A percentile compares a stretch with the other conserved stretches of the same genome.
Conservation (phyloP, 345 rosid species). For the Moricandia moricandioides region DNA sequence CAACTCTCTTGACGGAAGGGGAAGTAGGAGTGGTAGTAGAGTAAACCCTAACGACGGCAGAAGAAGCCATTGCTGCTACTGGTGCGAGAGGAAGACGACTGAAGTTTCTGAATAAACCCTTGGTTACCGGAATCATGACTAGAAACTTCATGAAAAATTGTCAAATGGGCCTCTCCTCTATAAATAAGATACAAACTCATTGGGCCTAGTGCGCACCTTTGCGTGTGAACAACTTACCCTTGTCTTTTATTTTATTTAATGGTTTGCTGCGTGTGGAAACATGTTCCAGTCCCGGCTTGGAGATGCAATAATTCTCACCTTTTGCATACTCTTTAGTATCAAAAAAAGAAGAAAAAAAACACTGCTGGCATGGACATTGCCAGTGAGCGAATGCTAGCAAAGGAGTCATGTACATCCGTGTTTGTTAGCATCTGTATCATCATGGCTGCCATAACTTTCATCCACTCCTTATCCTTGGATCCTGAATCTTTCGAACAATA, state of each 20-base stretch:
- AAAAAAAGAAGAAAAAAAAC: neutral
- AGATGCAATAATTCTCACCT: neutral
- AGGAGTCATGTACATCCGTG: neutral
- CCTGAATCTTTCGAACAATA: neutral
- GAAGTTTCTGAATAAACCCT: slow-evolving; percentile 49
- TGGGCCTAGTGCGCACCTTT: slow-evolving; percentile 2
- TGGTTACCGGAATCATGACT: slow-evolving; percentile 39
- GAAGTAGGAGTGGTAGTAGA: slow-evolving; percentile 57
- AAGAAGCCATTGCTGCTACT: slow-evolving; percentile 41
- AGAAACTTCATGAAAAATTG: neutral
- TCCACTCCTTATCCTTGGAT: neutral
- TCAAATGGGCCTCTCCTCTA: slow-evolving; percentile 26
- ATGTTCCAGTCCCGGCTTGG: neutral
- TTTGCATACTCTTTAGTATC: neutral
- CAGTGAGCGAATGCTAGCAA: neutral
- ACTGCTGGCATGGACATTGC: neutral
- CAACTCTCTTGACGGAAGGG: slow-evolving; percentile 57
- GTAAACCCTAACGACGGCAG: slow-evolving; percentile 49
- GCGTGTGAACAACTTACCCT: neutral
- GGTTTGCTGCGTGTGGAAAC: neutral
- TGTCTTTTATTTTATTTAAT: too few relatives aligned
- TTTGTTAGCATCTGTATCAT: neutral
- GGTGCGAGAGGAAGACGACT: slow-evolving; percentile 46
- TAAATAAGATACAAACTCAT: neutral
- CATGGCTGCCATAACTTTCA: neutral